Evolutionary conservation across 2,329 filamentous ascomycete genomes (phyloP).

Genomic region (Calonectria hongkongensis): DNA sequence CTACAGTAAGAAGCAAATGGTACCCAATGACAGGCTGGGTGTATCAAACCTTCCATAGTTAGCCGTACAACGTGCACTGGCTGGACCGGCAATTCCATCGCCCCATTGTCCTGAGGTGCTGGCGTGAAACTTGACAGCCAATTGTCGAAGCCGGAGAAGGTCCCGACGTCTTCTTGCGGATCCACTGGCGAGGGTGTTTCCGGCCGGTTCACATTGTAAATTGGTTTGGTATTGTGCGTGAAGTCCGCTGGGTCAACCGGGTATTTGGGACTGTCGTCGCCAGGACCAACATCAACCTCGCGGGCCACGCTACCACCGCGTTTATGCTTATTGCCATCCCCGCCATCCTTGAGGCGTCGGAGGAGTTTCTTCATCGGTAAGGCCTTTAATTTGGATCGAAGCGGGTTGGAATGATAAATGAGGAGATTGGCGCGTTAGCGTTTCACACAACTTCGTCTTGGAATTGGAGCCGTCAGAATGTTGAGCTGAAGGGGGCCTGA

Average conservation of each 20-base stretch:
- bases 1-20: background rate
- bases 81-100: constrained; percentile 12
- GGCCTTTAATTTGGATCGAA: background rate
- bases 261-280: constrained; percentile 9
- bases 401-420: background rate
- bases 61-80: background rate
- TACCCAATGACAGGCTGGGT: background rate
- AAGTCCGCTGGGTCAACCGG: background rate
- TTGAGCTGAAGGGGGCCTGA: background rate
- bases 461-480: background rate
- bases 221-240: background rate
- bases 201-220: background rate
- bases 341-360: constrained; percentile 1
- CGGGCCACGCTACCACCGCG: background rate
- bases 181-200: background rate
- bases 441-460: background rate
- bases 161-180: constrained; percentile 17
- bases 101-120: background rate
- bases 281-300: background rate
- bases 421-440: background rate
- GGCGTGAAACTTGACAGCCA: constrained; percentile 30
- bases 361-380: constrained; percentile 5
- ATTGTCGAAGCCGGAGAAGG: constrained; percentile 23
- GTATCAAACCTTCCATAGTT: constrained; percentile 20
- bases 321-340: background rate